Percentiles rank a stretch among this genome's conserved stretches.
phyloP scores from a whole-genome alignment of 257 asterid species.

The Rauvolfia tetraphylla region DNA sequence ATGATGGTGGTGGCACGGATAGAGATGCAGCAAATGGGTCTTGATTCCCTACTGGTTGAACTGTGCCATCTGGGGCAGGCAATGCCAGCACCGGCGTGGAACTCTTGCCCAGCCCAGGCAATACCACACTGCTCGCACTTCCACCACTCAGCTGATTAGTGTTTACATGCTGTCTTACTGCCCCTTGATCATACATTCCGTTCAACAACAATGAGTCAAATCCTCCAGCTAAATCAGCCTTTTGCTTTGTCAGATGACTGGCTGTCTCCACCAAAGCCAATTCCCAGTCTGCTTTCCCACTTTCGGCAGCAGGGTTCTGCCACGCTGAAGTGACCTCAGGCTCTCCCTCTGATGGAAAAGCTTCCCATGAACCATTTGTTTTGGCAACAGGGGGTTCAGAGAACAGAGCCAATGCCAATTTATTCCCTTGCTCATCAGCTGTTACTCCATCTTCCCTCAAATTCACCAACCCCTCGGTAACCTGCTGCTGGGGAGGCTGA shows the following conservation, averaged over 20 bases:
- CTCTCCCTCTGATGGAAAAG: conserved; percentile 41
- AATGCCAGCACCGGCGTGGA: conserved; percentile 43
- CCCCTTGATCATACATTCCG: conserved; percentile 75
- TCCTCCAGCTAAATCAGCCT: conserved; percentile 60
- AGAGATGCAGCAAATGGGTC: conserved; percentile 80
- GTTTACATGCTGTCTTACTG: conserved; percentile 46
- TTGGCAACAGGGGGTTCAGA: conserved; percentile 28
- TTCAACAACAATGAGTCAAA: conserved; percentile 50
- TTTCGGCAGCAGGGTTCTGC: conserved; percentile 60
- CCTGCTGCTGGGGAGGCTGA: conserved; percentile 27
- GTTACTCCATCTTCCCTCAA: conserved; percentile 47
- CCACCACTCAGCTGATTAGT: conserved; percentile 42
- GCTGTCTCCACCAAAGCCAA: conserved; percentile 51
- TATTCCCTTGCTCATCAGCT: conserved; percentile 51
- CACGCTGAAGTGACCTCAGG: conserved; percentile 51
- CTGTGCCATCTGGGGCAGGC: conserved; percentile 59
- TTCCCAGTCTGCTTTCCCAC: conserved; percentile 68
- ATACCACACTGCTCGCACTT: conserved; percentile 62
- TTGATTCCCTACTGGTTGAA: conserved; percentile 41
- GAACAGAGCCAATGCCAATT: conserved; percentile 52
- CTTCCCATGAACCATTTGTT: conserved; percentile 39
- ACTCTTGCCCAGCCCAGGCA: conserved; percentile 33
- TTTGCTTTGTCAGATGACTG: conserved; percentile 54
- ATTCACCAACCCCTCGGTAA: conserved; percentile 46
- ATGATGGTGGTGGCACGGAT: conserved; percentile 60